These are phyloP conservation scores for Colletotrichum shisoi DNA, from an alignment of 2,329 filamentous ascomycete genomes.

Conservation along the genomic window DNA sequence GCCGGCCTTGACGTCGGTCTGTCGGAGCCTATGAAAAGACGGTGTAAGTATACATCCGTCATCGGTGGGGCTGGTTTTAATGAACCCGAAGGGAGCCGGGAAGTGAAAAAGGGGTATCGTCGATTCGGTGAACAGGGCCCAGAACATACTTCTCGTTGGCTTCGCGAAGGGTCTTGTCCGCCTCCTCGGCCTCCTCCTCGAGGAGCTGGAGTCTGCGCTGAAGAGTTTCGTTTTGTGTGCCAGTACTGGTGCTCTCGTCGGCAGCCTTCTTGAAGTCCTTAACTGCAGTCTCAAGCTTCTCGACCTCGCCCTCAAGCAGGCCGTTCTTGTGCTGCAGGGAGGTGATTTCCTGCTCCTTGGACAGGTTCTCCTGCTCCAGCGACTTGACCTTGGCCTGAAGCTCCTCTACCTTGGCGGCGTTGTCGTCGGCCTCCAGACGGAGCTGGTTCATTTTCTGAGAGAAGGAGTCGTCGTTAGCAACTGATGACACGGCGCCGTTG, in stretches of 20 bases:
- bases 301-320: slow-evolving; percentile 86
- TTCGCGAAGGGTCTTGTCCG: slow-evolving; percentile 95
- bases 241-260: slow-evolving; percentile 81
- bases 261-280: slow-evolving; percentile 88
- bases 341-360: slow-evolving; percentile 98
- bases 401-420: slow-evolving; percentile 82
- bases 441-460: slow-evolving; percentile 90
- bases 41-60: slow-evolving; percentile 35
- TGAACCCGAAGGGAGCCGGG: slow-evolving; percentile 16
- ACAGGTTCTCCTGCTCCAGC: slow-evolving; percentile 92
- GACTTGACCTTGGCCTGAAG: slow-evolving; percentile 85
- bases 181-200: slow-evolving; percentile 96
- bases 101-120: slow-evolving; percentile 30
- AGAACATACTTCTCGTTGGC: slow-evolving; percentile 93
- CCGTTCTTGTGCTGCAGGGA: slow-evolving; percentile 95
- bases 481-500: slow-evolving; percentile 28
- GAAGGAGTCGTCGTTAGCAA: slow-evolving; percentile 36
- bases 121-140: slow-evolving; percentile 19
- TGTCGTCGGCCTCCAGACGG: slow-evolving; percentile 91
- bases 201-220: slow-evolving; percentile 92
- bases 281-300: slow-evolving; percentile 85
- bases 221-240: slow-evolving; percentile 89
- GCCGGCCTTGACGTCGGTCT: slow-evolving; percentile 98
- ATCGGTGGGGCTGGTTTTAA: slow-evolving; percentile 34
- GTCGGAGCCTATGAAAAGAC: slow-evolving; percentile 76